Conservation (phyloP, 257 asterid genomes). For the Oldenlandia corymbosa region DNA sequence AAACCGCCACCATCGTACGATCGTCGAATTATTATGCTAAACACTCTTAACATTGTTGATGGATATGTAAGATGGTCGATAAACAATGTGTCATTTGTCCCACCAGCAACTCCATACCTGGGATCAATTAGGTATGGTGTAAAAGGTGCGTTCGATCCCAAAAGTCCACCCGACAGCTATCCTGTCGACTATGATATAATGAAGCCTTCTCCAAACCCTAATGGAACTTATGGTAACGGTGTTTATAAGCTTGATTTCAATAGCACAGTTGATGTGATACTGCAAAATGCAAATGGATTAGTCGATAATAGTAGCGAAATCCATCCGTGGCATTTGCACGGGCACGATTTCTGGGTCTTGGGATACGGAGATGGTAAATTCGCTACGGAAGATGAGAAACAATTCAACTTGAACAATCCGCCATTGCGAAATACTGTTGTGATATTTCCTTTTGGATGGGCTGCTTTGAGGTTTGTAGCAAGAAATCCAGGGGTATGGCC, state of each 20-base stretch:
- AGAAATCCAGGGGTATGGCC: slow-evolving; percentile 88
- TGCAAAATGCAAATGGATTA: slow-evolving; percentile 69
- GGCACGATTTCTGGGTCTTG: slow-evolving; percentile 78
- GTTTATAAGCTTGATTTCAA: slow-evolving; percentile 48
- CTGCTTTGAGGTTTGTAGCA: slow-evolving; percentile 67
- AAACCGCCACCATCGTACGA: slow-evolving; percentile 40
- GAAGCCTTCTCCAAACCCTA: slow-evolving; percentile 47
- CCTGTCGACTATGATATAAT: slow-evolving; percentile 35
- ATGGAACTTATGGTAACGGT: slow-evolving; percentile 50
- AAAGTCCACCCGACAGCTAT: slow-evolving; percentile 38
- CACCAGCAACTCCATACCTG: slow-evolving; percentile 65
- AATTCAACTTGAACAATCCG: slow-evolving; percentile 57
- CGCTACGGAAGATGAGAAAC: slow-evolving; percentile 28
- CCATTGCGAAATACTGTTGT: slow-evolving; percentile 60
- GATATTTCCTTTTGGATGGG: slow-evolving; percentile 79
- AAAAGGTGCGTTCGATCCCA: slow-evolving; percentile 31
- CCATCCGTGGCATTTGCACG: slow-evolving; percentile 92
- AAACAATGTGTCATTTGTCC: slow-evolving; percentile 58
- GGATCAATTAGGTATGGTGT: slow-evolving; percentile 48
- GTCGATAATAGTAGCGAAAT: slow-evolving; percentile 52
- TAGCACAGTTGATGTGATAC: slow-evolving; percentile 55
- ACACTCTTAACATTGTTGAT: slow-evolving; percentile 58
- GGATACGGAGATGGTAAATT: slow-evolving; percentile 78
- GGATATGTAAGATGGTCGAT: slow-evolving; percentile 71
- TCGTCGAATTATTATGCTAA: slow-evolving; percentile 42